A percentile compares a stretch with the other conserved stretches of the same genome.
Conservation (phyloP, 169 alveolate species). For the Plasmodium malariae region DNA sequence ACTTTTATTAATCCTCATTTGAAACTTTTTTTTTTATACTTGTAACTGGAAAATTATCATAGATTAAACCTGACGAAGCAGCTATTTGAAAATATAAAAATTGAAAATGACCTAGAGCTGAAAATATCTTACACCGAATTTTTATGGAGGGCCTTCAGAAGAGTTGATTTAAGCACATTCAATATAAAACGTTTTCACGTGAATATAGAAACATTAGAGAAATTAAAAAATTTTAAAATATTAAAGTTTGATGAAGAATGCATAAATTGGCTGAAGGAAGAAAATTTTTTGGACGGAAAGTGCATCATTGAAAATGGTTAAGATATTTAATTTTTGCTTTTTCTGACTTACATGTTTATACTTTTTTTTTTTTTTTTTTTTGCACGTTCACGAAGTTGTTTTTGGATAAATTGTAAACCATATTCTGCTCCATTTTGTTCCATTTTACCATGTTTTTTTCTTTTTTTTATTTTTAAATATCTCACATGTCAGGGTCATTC, state of each 20-base stretch:
- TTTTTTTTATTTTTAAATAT: slow-evolving; percentile 1
- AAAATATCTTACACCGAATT: slow-evolving; percentile 72
- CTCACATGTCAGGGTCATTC: slow-evolving; percentile 37
- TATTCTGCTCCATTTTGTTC: background rate
- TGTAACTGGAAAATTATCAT: background rate
- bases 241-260: slow-evolving; percentile 74
- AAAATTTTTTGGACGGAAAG: slow-evolving; percentile 36
- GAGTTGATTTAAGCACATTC: slow-evolving; percentile 35
- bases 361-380: background rate
- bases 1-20: too few species aligned
- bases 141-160: slow-evolving; percentile 75
- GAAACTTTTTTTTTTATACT: background rate
- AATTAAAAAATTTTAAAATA: slow-evolving; percentile 53
- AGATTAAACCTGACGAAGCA: slow-evolving; percentile 45
- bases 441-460: background rate
- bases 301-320: slow-evolving; percentile 69
- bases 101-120: slow-evolving; percentile 66
- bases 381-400: background rate
- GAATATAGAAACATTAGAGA: slow-evolving; percentile 26
- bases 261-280: slow-evolving; percentile 73
- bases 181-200: slow-evolving; percentile 35
- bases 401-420: background rate
- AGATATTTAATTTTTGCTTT: background rate
- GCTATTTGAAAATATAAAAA: slow-evolving; percentile 63
- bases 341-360: background rate